Base-by-base conservation (phyloP, 257 asterid species). In the Nicotiana otophora region DNA sequence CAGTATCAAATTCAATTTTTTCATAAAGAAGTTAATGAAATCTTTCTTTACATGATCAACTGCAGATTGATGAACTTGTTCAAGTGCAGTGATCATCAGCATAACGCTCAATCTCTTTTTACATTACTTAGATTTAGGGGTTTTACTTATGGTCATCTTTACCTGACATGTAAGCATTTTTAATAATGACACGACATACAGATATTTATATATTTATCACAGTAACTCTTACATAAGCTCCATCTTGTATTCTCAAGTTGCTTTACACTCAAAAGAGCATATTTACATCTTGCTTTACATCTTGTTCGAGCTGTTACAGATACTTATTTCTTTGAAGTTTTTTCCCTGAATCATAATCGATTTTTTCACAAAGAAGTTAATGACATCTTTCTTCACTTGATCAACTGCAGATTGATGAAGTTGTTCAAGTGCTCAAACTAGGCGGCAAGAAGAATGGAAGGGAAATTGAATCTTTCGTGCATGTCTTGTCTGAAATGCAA, bases 11-110 rank as follows among this genome's bases (percentile, higher is more conserved):
- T 81, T 86, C 51, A 48, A 51, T 61, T 34, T 66, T 7, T 48
- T 15, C 17, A 20, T 31, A 31, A 34, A 81, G 11, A 5, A 17
- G 36, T 78, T 84, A 46, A 46, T 66, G 39, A 30, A 15, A 57
- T 51, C 62, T 46, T 66, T 31, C 4, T 23, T 30, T 30, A 3
- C 65, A 16, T 48, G 46, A 81, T 83, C 82, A 53, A 20, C 86
- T 86, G 86, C 97, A 96, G 99, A 90, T 96, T 42, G 98, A 94
- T 85, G 99, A 90, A 85, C 92, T 96, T 82, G 93, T 96, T 46
- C 26, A 75, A 51, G 93, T 84, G 58, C 93, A 42, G 12, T 42
- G 51, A 15, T 23, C 62, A 46, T 74, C 15, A 7, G 62, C 39
- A 31, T 23, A 23, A 8, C 0, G 4, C 39, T 46, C 79, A 74